Evolutionary conservation across 768 basidiomycete species (phyloP), one percentile per base, ranked within the genome.

Genomic region (Lactarius hengduanensis): DNA sequence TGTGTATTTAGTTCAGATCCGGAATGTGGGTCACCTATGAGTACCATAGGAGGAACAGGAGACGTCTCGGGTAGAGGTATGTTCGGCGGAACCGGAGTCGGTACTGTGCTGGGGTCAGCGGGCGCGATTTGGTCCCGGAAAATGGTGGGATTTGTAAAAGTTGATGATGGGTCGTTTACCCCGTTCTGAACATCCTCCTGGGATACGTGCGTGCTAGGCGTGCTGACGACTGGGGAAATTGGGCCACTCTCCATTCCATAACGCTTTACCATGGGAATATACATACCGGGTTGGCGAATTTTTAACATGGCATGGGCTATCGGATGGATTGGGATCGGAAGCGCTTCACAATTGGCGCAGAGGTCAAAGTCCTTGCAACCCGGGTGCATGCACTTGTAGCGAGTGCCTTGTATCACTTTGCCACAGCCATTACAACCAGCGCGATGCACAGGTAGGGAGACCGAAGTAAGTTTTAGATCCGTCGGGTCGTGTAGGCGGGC

Each of bases 311-410:
- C 84, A 72, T 96, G 94, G 38, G 77, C 83, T 15, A 74, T 65
- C 0, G 91, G 90, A 74, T 96, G 93, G 15, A 90, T 79, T 6
- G 86, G 77, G 66, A 94, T 90, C 0, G 93, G 93, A 64, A 85
- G 81, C 6, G 91, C 87, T 77, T 94, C 93, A 76, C 94, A 96
- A 61, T 75, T 76, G 64, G 81, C 79, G 76, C 93, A 96, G 20
- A 95, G 80, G 72, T 96, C 94, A 70, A 86, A 94, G 74, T 94
- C 90, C 0, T 83, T 81, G 76, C 94, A 96, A 4, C 79, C 77
- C 16, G 85, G 80, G 72, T 93, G 86, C 84, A 92, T 87, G 77
- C 94, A 96, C 89, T 94, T 94, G 77, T 86, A 94, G 18, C 92
- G 86, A 61, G 81, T 74, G 3, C 90, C 91, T 28, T 68, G 73